These are phyloP conservation scores for Vigna radiata DNA, from an alignment of 306 rosid species.

Conservation along the genomic window DNA sequence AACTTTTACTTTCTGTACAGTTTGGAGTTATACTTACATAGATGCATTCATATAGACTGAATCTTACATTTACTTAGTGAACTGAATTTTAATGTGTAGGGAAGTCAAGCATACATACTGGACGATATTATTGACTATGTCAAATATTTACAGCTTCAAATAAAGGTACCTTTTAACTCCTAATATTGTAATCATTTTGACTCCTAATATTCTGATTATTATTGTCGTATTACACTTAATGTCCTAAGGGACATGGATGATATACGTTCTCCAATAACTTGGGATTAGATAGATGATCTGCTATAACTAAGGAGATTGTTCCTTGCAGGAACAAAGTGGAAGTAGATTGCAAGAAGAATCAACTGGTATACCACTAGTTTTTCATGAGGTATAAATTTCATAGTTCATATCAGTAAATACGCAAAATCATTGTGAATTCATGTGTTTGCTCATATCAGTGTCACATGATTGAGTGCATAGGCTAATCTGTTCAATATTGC, in stretches of 20 bases:
- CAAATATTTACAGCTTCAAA: constrained; percentile 79
- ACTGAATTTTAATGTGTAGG: constrained; percentile 58
- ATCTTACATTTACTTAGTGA: constrained; percentile 23
- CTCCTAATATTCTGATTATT: constrained; percentile 29
- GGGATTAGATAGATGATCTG: background rate
- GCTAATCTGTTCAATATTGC: background rate
- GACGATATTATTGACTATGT: constrained; percentile 86
- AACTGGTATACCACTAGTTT: constrained; percentile 64
- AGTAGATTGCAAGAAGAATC: constrained; percentile 67
- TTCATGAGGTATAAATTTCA: constrained; percentile 68
- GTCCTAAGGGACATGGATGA: background rate
- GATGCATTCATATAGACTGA: constrained; percentile 11
- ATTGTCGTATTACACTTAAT: background rate
- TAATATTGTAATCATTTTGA: constrained; percentile 14
- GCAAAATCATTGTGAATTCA: background rate
- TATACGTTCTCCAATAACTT: background rate
- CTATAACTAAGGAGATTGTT: constrained; percentile 18
- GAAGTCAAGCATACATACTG: constrained; percentile 64
- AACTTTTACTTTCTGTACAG: background rate
- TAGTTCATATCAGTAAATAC: constrained; percentile 12
- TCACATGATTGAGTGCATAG: constrained; percentile 6
- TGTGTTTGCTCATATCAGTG: background rate
- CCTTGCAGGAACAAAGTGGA: constrained; percentile 73
- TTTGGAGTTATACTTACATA: constrained; percentile 8
- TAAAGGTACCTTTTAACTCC: constrained; percentile 60